Base-by-base conservation (phyloP, 257 asterid species). In the Paulownia fortunei region DNA sequence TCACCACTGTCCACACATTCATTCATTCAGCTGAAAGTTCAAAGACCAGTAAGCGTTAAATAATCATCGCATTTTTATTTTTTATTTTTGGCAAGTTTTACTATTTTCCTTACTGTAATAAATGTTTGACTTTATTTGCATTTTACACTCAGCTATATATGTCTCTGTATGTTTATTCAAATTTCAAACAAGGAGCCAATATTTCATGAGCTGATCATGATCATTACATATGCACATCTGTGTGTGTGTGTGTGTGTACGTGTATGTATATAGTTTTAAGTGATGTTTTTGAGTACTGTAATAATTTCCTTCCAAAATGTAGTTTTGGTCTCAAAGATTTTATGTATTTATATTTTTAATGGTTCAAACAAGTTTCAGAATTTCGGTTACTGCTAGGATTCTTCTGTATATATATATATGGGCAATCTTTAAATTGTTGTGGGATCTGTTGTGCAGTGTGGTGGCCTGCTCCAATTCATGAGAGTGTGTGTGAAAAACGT, bases 11-110 rank as follows among this genome's bases (percentile, higher is more conserved):
- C 67, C 42, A 15, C 64, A 34, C 19, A 34, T 6, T 6, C 13
- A 41, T 41, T 16, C 44, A 69, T 69, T 37, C 52, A 60, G 74
- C 82, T 52, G 21, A 39, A 39, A 41, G 12, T 55, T 79, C 51
- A 1, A 15, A 19, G 46, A n/a, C 74, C 16, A 11, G 75, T 55
- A 61, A 73, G 8, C n/a, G n/a, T n/a, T 44, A 44, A 44, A 8
- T 44, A 5, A n/a, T n/a, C n/a, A n/a, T n/a, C n/a, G n/a, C 11
- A 0, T 44, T 7, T 0, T 7, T 44, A 0, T 44, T 5, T 44
- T 44, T 44, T 44, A 2, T 44, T 44, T 44, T 12, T 12, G 6
- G 51, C 51, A 44, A 2, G 3, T 44, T 63, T 61, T 27, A 9
- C 41, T 21, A 15, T 58, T n/a, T 26, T 66, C 30, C 16, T 49